phyloP scores from a whole-genome alignment of 306 rosid genomes.

The peach (Prunus persica) region DNA sequence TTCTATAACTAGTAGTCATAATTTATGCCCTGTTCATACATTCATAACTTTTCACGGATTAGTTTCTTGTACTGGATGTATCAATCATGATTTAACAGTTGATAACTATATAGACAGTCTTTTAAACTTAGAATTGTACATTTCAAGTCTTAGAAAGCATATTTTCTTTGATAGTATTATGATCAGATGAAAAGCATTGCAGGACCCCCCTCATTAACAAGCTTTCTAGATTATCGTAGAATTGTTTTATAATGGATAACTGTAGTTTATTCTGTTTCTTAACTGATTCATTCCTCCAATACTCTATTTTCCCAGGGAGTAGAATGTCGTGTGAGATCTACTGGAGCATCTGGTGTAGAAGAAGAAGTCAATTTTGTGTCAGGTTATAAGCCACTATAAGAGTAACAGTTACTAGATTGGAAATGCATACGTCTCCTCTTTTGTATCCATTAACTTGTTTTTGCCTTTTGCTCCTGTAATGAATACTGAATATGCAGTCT shows the following conservation, averaged over 20 bases:
- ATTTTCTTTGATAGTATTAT: background rate
- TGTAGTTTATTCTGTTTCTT: background rate
- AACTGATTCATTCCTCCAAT: background rate
- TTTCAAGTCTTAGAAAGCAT: background rate
- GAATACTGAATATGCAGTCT: background rate
- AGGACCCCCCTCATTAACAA: background rate
- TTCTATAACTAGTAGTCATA: no score
- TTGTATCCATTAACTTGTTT: background rate
- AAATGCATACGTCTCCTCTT: constrained; percentile 1
- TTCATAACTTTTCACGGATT: background rate
- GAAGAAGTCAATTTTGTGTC: constrained; percentile 7
- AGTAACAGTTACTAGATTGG: constrained; percentile 10
- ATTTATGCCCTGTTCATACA: background rate
- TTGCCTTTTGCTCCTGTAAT: background rate
- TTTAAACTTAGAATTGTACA: background rate
- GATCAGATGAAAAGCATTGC: background rate
- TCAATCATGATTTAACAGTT: background rate
- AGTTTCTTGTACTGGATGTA: background rate
- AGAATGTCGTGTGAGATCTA: background rate
- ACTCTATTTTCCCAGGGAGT: constrained; percentile 33
- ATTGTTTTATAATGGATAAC: background rate
- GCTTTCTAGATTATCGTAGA: background rate
- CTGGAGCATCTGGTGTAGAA: constrained; percentile 25
- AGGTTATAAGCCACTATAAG: constrained; percentile 17
- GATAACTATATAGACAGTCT: background rate